A percentile compares a stretch with the other conserved stretches of the same genome.
Conservation (phyloP, 768 basidiomycete genomes). For the Lactarius sanguifluus region DNA sequence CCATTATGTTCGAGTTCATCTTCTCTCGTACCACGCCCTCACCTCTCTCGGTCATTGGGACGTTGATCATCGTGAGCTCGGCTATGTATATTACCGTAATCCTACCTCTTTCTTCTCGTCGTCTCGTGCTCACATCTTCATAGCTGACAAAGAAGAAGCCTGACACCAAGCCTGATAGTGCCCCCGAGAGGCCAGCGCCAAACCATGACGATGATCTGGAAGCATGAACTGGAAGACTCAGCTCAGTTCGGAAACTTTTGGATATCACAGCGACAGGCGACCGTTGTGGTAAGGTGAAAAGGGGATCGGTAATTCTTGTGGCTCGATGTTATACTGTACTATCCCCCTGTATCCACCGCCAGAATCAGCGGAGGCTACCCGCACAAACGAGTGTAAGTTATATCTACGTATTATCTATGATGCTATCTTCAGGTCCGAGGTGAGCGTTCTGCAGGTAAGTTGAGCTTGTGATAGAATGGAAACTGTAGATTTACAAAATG, state of each 20-base stretch:
- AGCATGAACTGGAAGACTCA: not conserved
- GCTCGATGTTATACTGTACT: not conserved
- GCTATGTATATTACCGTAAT: slow-evolving; percentile 65
- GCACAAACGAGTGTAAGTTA: not conserved
- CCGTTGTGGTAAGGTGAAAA: not conserved
- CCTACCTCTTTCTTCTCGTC: not conserved
- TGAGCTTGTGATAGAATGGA: no score
- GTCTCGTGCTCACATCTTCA: not conserved
- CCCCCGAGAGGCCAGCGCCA: not conserved
- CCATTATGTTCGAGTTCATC: slow-evolving; percentile 59
- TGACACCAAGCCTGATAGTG: not conserved
- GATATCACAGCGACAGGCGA: not conserved
- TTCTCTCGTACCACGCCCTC: slow-evolving; percentile 64
- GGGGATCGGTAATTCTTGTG: not conserved
- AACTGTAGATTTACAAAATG: not conserved
- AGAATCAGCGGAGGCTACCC: not conserved
- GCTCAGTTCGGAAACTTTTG: no score
- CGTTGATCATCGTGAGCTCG: slow-evolving; percentile 58
- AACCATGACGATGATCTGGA: not conserved
- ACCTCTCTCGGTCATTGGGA: slow-evolving; percentile 59
- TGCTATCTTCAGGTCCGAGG: no score
- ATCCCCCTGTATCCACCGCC: not conserved
- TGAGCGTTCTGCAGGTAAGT: no score
- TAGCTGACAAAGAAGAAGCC: slow-evolving; percentile 33
- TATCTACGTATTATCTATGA: not conserved